Evolutionary conservation across 1,284 basidiomycete genomes (phyloP).

Genomic region (Leccinum insigne): DNA sequence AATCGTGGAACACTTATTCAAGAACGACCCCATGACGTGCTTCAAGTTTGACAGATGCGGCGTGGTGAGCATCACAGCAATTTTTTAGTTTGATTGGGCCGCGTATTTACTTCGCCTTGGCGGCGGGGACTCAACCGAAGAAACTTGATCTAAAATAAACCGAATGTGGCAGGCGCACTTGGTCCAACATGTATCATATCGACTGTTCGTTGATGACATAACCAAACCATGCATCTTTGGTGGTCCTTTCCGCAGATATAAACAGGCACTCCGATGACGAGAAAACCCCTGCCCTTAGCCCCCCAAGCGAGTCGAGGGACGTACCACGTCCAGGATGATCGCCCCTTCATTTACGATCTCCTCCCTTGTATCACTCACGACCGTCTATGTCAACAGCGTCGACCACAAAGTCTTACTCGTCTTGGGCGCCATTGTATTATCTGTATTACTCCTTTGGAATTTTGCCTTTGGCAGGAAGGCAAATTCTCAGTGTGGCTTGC

Average conservation of each 20-base stretch:
- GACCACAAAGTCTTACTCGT: not conserved
- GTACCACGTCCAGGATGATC: conserved; percentile 2
- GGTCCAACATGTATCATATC: not conserved
- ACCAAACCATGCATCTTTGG: not conserved
- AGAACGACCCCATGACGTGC: not conserved
- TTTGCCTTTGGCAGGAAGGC: conserved; percentile 1
- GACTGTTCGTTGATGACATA: conserved; percentile 3
- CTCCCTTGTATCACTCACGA: conserved; percentile 10
- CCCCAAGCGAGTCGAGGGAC: conserved; percentile 1
- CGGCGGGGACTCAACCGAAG: not conserved
- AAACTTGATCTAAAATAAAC: not conserved
- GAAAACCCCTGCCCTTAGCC: not conserved
- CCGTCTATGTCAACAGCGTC: not conserved
- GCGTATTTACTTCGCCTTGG: not conserved
- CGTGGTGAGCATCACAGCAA: not conserved
- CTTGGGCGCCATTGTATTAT: conserved; percentile 1
- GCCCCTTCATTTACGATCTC: not conserved
- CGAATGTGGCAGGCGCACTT: not conserved
- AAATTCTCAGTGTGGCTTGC: conserved; percentile 1
- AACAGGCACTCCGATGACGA: not conserved
- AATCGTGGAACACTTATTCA: not conserved
- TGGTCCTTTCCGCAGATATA: conserved; percentile 7
- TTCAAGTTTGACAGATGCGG: not conserved
- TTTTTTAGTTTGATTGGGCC: conserved; percentile 1
- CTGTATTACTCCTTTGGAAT: conserved; percentile 1